Percentiles rank a stretch among this genome's conserved stretches.
phyloP scores from a whole-genome alignment of 805 yeast genomes.

The Kodamaea leandrae region DNA sequence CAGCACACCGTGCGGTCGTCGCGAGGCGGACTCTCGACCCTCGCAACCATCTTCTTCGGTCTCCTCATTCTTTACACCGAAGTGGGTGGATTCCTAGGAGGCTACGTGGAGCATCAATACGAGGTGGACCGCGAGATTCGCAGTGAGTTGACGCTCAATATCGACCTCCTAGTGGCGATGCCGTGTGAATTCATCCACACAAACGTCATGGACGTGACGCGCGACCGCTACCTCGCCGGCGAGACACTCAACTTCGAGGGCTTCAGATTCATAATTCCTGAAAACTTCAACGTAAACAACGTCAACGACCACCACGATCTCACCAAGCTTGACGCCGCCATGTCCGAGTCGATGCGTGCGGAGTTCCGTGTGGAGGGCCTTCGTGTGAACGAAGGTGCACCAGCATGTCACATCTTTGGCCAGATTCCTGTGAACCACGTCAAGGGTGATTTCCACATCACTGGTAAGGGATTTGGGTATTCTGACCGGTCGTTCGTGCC shows the following conservation, averaged over 20 bases:
- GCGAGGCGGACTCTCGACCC: conserved; percentile 74
- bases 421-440: conserved; percentile 82
- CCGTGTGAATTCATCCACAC: conserved; percentile 78
- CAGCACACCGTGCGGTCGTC: conserved; percentile 67
- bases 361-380: conserved; percentile 50
- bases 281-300: conserved; percentile 43
- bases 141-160: conserved; percentile 61
- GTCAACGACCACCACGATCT: conserved; percentile 46
- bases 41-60: conserved; percentile 59
- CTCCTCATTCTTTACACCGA: conserved; percentile 79
- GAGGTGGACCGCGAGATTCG: conserved; percentile 62
- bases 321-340: conserved; percentile 64
- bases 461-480: conserved; percentile 72
- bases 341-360: conserved; percentile 65
- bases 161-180: conserved; percentile 79
- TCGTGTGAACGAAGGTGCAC: conserved; percentile 50
- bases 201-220: conserved; percentile 72
- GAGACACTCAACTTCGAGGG: conserved; percentile 75
- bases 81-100: conserved; percentile 81
- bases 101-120: conserved; percentile 74
- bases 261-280: conserved; percentile 53
- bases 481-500: conserved; percentile 47
- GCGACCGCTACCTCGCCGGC: conserved; percentile 74
- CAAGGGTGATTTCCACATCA: conserved; percentile 79
- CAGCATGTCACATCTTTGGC: conserved; percentile 87